These are phyloP conservation scores for Clonostachys chloroleuca DNA, from an alignment of 2,329 filamentous ascomycete genomes.

Conservation along the genomic window DNA sequence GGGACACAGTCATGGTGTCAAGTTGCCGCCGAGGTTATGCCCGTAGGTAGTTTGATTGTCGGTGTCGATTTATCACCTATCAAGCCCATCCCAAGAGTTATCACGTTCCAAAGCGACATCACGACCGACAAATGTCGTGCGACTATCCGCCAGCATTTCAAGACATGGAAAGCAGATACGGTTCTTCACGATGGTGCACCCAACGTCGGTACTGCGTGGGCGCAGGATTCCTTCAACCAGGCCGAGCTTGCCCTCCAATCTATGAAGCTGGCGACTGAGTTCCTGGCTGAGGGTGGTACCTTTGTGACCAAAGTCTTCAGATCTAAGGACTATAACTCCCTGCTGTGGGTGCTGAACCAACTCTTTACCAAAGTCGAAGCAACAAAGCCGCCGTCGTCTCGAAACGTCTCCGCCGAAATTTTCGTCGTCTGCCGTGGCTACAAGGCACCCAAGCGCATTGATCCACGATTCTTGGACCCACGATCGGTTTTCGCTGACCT, in stretches of 20 bases:
- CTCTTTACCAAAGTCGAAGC: conserved; percentile 93
- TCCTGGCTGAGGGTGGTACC: conserved; percentile 80
- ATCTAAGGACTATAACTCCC: conserved; percentile 92
- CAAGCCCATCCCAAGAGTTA: conserved; percentile 89
- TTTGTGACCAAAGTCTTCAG: conserved; percentile 98
- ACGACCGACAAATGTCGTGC: conserved; percentile 94
- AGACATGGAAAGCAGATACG: conserved; percentile 93
- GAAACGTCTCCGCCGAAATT: conserved; percentile 96
- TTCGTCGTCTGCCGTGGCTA: conserved; percentile 96
- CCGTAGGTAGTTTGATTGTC: conserved; percentile 81
- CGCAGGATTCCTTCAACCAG: conserved; percentile 97
- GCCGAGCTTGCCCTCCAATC: conserved; percentile 88
- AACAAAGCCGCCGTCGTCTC: conserved; percentile 91
- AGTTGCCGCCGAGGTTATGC: conserved; percentile 94
- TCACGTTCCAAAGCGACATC: conserved; percentile 96
- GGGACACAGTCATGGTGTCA: conserved; percentile 78
- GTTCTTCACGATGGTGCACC: conserved; percentile 96
- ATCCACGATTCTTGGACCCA: conserved; percentile 88
- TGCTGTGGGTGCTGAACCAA: conserved; percentile 97
- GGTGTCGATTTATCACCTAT: conserved; percentile 94
- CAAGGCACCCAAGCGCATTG: conserved; percentile 90
- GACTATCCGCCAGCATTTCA: conserved; percentile 83
- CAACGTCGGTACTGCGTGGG: conserved; percentile 97
- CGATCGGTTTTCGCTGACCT: conserved; percentile 89
- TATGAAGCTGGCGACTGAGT: conserved; percentile 91